Base-by-base conservation (phyloP, 1,284 basidiomycete genomes). In the Kwoniella shivajii region DNA sequence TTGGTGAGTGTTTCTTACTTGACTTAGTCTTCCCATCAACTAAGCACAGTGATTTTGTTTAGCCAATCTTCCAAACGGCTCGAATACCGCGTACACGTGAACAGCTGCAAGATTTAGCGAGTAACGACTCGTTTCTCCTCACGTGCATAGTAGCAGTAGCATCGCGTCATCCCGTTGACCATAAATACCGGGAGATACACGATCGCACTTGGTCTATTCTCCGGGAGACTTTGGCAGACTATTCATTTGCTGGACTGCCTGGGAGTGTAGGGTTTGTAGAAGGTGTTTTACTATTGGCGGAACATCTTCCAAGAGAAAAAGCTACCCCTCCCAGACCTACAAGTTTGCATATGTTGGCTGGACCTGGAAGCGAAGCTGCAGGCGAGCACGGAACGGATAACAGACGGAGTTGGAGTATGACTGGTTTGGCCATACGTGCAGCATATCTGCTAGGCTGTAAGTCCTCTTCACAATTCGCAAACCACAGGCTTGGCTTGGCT, bases 231-330 rank as follows among this genome's bases (percentile, higher is more conserved):
- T 61, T 72, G 43, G 57, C 71, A 47, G 73, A 78, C 59, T 67
- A 74, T 59, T 60, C 76, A 43, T 69, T 74, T 31, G 67, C 74
- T 18, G 78, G 78, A 2, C 67, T 76, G 33, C 68, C 71, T 20
- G 72, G 71, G 0, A 69, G 65, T n/a, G 73, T 78, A 6, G 78
- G 78, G 3, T 73, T 78, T 26, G 77, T 80, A 26, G 78, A 80
- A 57, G 78, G 76, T 5, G 69, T 80, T 7, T 59, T 80, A 13
- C 66, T 80, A 0, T 64, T 80, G 4, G 78, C 78, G 11, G 78
- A 76, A 51, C 68, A 75, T 47, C 59, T 73, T 2, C 73, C 73
- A 1, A 60, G 68, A 16, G 72, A 75, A 31, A 57, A 48, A 30
- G 20, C 29, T 2, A 51, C 52, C 3, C 44, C 50, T 18, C 49